Evolutionary conservation across 129 eudicot genomes (phyloP).

Genomic region (Tagetes erecta): DNA sequence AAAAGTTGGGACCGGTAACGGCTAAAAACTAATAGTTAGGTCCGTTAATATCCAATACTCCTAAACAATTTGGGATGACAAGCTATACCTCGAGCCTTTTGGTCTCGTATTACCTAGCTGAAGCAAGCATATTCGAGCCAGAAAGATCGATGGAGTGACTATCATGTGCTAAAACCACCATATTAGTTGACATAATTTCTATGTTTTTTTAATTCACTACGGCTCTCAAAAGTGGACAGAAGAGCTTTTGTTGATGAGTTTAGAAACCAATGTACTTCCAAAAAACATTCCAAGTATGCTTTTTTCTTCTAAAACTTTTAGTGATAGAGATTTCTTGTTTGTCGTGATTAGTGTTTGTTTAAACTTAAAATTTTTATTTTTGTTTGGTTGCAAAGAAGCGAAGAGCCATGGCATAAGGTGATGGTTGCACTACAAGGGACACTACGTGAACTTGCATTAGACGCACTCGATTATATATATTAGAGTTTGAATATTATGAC

Average conservation of each 20-base stretch:
- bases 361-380: not conserved
- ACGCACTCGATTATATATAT: constrained; percentile 19
- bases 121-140: constrained; percentile 63
- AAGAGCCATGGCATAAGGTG: constrained; percentile 35
- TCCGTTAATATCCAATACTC: no score
- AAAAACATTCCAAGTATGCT: constrained; percentile 19
- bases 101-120: constrained; percentile 52
- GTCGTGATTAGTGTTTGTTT: not conserved
- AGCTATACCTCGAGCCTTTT: constrained; percentile 39
- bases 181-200: constrained; percentile 44
- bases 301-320: not conserved
- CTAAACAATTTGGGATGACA: constrained; percentile 37
- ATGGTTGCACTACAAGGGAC: constrained; percentile 54
- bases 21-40: no score
- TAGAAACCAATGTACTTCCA: constrained; percentile 18
- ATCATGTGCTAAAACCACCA: constrained; percentile 71
- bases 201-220: constrained; percentile 27
- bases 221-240: constrained; percentile 35
- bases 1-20: no score
- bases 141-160: constrained; percentile 53
- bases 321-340: not conserved
- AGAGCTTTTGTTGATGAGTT: constrained; percentile 49
- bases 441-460: constrained; percentile 59
- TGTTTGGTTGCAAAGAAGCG: constrained; percentile 34
- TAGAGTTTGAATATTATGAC: no score